These are phyloP conservation scores for Rhodotorula sp. DNA, from an alignment of 1,284 basidiomycete genomes.

Conservation along the genomic window DNA sequence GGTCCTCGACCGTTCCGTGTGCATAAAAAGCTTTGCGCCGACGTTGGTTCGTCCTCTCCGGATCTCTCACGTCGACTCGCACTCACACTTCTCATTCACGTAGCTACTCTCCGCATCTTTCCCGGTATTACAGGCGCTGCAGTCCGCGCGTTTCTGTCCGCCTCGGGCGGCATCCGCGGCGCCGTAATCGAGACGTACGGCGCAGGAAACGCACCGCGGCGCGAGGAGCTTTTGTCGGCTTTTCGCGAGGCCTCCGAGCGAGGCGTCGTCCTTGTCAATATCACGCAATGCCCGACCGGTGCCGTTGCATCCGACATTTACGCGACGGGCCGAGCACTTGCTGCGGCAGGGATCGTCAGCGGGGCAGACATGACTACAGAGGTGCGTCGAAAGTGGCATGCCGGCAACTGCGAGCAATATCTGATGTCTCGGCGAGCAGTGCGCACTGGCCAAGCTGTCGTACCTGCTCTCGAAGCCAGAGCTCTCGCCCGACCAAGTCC, in stretches of 20 bases:
- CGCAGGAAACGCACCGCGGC: slow-evolving; percentile 62
- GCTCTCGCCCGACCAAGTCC: slow-evolving; percentile 66
- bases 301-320: slow-evolving; percentile 56
- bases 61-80: background rate
- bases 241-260: slow-evolving; percentile 77
- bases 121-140: slow-evolving; percentile 77
- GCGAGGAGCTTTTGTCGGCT: slow-evolving; percentile 55
- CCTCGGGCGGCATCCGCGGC: slow-evolving; percentile 42
- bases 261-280: slow-evolving; percentile 84
- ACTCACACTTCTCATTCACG: background rate
- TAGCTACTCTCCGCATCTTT: slow-evolving; percentile 77
- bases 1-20: slow-evolving; percentile 72
- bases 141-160: slow-evolving; percentile 65
- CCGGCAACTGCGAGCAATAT: background rate
- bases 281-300: slow-evolving; percentile 74
- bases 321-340: slow-evolving; percentile 73
- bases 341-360: slow-evolving; percentile 49
- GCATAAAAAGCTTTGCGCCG: slow-evolving; percentile 75
- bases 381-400: slow-evolving; percentile 54
- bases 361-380: slow-evolving; percentile 85
- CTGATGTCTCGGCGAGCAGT: slow-evolving; percentile 54
- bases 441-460: slow-evolving; percentile 81
- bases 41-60: slow-evolving; percentile 63
- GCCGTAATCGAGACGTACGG: slow-evolving; percentile 88
- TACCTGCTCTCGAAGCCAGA: slow-evolving; percentile 85